phyloP scores from a whole-genome alignment of 306 rosid species.

The Alnus rubra region DNA sequence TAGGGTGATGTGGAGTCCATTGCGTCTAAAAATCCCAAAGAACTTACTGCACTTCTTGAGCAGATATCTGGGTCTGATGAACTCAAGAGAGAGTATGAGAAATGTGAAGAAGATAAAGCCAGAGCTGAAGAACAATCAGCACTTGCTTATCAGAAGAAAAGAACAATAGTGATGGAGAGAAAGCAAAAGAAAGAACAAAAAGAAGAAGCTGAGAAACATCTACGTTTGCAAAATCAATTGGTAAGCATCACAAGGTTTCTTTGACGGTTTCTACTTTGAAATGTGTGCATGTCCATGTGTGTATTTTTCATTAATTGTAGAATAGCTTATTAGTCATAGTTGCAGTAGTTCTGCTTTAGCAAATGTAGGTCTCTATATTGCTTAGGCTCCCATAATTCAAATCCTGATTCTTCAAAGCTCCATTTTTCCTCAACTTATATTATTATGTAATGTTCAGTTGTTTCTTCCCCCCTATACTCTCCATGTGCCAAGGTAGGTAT shows the following conservation, averaged over 20 bases:
- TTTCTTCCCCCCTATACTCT: not conserved
- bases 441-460: not conserved
- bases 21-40: constrained; percentile 95
- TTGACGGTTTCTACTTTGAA: constrained; percentile 14
- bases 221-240: constrained; percentile 76
- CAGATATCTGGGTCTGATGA: constrained; percentile 98
- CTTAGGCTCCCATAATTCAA: not conserved
- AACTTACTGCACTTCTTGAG: constrained; percentile 85
- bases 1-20: constrained; percentile 99
- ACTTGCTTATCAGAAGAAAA: constrained; percentile 80
- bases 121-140: constrained; percentile 92
- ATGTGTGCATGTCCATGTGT: constrained; percentile 4
- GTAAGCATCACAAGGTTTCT: constrained; percentile 37
- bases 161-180: constrained; percentile 84
- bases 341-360: not conserved
- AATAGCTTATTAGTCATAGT: not conserved
- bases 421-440: not conserved
- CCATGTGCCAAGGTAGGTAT: not conserved
- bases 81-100: constrained; percentile 80
- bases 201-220: constrained; percentile 95
- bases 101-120: constrained; percentile 80
- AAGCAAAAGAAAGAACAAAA: constrained; percentile 97
- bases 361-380: not conserved
- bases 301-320: not conserved
- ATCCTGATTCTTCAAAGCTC: not conserved